Conservation (phyloP, 1,284 basidiomycete genomes). For the Sutorius eximius region DNA sequence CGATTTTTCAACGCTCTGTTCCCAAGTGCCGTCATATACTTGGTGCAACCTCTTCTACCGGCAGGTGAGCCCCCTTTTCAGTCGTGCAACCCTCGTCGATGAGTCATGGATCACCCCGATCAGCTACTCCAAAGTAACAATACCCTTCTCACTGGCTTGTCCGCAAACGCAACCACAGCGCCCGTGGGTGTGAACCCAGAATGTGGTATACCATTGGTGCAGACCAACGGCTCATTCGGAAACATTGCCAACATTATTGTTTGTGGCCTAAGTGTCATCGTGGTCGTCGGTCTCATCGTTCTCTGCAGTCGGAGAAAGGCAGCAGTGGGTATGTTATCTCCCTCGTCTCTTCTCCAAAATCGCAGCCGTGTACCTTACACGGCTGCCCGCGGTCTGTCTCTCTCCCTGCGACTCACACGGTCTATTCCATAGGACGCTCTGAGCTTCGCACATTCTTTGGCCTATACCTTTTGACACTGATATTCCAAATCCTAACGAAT, state of each 20-base stretch:
- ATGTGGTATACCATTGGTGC: constrained; percentile 53
- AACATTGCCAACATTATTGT: constrained; percentile 76
- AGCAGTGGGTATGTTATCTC: constrained; percentile 35
- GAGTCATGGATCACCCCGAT: constrained; percentile 10
- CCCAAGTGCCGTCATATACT: constrained; percentile 58
- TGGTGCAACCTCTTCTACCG: constrained; percentile 75
- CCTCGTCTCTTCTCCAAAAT: not conserved
- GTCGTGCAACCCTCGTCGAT: not conserved
- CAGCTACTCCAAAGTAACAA: constrained; percentile 38
- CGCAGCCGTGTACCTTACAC: not conserved
- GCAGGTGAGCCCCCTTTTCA: constrained; percentile 41
- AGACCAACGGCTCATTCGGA: constrained; percentile 53
- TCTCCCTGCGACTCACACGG: constrained; percentile 10
- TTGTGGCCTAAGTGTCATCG: constrained; percentile 59
- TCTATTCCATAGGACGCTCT: constrained; percentile 50
- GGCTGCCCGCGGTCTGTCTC: not conserved
- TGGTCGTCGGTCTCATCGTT: constrained; percentile 50
- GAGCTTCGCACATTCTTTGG: constrained; percentile 67
- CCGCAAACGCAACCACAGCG: constrained; percentile 43
- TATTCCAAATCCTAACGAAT: constrained; percentile 76
- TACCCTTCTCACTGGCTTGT: constrained; percentile 39
- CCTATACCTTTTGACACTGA: constrained; percentile 69
- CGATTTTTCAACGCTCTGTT: constrained; percentile 59
- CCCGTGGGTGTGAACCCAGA: constrained; percentile 58
- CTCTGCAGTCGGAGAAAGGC: constrained; percentile 48